Evolutionary conservation across 1,284 basidiomycete species (phyloP), one percentile per base, ranked within the genome.

Genomic region (Calocybe gambosa): DNA sequence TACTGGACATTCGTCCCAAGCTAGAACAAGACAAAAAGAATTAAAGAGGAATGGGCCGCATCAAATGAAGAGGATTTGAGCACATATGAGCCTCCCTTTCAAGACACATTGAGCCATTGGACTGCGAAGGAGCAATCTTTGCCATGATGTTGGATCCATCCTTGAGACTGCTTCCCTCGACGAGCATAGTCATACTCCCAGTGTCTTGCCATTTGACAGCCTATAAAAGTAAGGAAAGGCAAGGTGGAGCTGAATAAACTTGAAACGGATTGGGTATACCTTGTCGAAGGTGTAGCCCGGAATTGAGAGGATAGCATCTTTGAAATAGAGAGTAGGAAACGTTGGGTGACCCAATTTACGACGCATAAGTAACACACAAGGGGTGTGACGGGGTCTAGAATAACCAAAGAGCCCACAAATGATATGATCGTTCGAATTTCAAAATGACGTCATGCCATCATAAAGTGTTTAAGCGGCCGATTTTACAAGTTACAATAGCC

Each of bases 71-170:
- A 77, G 44, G 34, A 15, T 19, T n/a, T 39, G 19, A 45, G 40
- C 59, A 82, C 82, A 83, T 78, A 61, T 84, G 82, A 2, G 78
- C 78, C 61, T 86, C 83, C 43, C 82, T 70, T 57, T 85, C 82
- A 20, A 86, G 63, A 62, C 75, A 80, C 68, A 85, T 77, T 5
- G 82, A 82, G 10, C 77, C 82, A 59, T 82, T 82, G 1, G 80
- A 80, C 50, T 82, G 78, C 6, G 79, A 76, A 23, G 78, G 75
- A 5, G 80, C 82, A 55, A 86, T 81, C 65, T 86, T 86, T 1
- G 83, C 83, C 21, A 86, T 63, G 2, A 85, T 77, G 49, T 70
- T 74, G 3, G 79, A 78, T 23, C 80, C 75, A 59, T 85, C 82
- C 64, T 85, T 83, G 51, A 85, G 63, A 52, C 76, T 82, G 50